Evolutionary conservation across 768 basidiomycete genomes (phyloP).

Genomic region (Cytidiella melzeri): DNA sequence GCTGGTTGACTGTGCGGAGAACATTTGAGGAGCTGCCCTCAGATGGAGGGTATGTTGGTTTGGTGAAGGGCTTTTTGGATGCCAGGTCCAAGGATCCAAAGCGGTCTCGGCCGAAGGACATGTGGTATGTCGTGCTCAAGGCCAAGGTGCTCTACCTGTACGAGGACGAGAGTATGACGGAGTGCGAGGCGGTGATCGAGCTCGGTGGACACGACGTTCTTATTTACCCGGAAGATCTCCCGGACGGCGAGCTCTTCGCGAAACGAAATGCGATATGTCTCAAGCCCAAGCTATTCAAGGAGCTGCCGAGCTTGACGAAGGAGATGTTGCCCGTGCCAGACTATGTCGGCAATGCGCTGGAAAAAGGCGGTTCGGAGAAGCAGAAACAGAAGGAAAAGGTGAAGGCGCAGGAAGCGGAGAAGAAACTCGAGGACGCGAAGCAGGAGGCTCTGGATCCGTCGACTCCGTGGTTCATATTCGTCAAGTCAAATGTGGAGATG

Average conservation of each 20-base stretch:
- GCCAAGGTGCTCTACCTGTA: conserved; percentile 88
- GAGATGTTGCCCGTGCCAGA: conserved; percentile 36
- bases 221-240: conserved; percentile 66
- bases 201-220: conserved; percentile 71
- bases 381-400: conserved; percentile 37
- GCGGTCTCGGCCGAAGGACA: conserved; percentile 79
- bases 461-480: conserved; percentile 91
- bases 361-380: conserved; percentile 30
- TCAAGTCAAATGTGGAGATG: conserved; percentile 84
- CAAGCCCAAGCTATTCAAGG: conserved; percentile 42
- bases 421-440: conserved; percentile 29
- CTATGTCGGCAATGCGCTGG: conserved; percentile 23
- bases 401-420: conserved; percentile 27
- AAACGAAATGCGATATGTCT: conserved; percentile 86
- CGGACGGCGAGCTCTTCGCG: conserved; percentile 87
- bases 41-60: conserved; percentile 71
- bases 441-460: conserved; percentile 46
- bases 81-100: conserved; percentile 81
- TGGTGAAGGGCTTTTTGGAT: conserved; percentile 76
- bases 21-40: conserved; percentile 63
- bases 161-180: conserved; percentile 86
- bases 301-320: conserved; percentile 44
- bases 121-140: conserved; percentile 91
- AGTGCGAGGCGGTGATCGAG: conserved; percentile 89
- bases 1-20: conserved; percentile 78